These are phyloP conservation scores for Tricholoma flavovirens DNA, from an alignment of 768 basidiomycete genomes.

Conservation along the genomic window DNA sequence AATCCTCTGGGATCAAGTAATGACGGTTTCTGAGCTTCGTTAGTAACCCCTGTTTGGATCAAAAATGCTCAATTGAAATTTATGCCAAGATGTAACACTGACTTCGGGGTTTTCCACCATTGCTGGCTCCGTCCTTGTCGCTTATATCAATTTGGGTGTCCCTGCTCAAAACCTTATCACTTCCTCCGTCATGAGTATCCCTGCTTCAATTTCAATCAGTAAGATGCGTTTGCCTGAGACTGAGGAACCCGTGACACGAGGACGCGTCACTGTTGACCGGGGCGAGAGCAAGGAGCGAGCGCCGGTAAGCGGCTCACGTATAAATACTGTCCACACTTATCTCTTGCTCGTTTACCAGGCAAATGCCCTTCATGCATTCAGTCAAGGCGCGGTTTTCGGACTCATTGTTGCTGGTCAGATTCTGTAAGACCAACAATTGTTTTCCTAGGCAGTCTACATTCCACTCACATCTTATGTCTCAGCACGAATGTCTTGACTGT, in stretches of 20 bases:
- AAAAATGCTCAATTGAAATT: not conserved
- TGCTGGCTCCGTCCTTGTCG: conserved; percentile 82
- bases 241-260: conserved; percentile 83
- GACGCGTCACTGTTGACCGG: conserved; percentile 73
- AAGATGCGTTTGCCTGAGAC: conserved; percentile 82
- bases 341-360: conserved; percentile 27
- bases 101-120: conserved; percentile 93
- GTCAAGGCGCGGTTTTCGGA: conserved; percentile 80
- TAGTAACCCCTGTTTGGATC: conserved; percentile 12
- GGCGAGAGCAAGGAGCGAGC: conserved; percentile 51
- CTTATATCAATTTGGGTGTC: conserved; percentile 76
- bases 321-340: not conserved
- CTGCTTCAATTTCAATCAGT: conserved; percentile 88
- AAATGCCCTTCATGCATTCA: conserved; percentile 88
- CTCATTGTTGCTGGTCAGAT: conserved; percentile 85
- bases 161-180: conserved; percentile 78
- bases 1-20: conserved; percentile 30
- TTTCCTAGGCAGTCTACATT: not conserved
- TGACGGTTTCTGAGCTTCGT: conserved; percentile 85
- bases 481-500: conserved; percentile 84
- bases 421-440: conserved; percentile 43
- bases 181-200: conserved; percentile 92
- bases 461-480: conserved; percentile 2
- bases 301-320: conserved; percentile 35
- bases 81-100: conserved; percentile 60